Evolutionary conservation across 306 rosid species (phyloP).

Genomic region (Cucurbita pepo): DNA sequence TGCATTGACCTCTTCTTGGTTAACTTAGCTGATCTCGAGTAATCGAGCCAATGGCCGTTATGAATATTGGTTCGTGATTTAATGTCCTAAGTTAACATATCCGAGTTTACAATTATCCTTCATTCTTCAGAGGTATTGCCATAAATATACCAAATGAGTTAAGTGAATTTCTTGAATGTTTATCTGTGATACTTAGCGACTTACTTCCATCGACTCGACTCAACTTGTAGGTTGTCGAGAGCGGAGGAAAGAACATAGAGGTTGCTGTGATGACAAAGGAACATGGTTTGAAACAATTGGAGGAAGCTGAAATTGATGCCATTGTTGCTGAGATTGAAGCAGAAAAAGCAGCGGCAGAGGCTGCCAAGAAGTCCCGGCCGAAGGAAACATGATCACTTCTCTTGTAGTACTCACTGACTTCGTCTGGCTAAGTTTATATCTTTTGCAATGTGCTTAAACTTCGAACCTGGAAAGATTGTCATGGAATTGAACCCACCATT

Average conservation of each 20-base stretch:
- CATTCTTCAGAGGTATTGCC: not conserved
- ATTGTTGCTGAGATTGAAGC: slow-evolving; percentile 86
- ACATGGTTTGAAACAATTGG: slow-evolving; percentile 69
- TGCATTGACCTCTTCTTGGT: not conserved
- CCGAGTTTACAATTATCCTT: not conserved
- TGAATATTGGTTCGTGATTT: not conserved
- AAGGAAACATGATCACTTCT: slow-evolving; percentile 48
- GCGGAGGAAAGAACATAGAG: slow-evolving; percentile 98
- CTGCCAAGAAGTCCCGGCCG: slow-evolving; percentile 84
- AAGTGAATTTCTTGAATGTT: not conserved
- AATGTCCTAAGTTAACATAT: not conserved
- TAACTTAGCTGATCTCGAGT: not conserved
- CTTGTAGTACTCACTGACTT: not conserved
- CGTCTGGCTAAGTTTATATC: not conserved
- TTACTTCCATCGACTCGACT: not conserved
- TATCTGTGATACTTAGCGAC: not conserved
- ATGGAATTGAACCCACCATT: not conserved
- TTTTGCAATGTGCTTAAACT: not conserved
- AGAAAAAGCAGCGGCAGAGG: slow-evolving; percentile 96
- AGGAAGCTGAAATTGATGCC: slow-evolving; percentile 93
- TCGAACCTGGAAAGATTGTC: not conserved
- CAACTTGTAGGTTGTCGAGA: slow-evolving; percentile 72
- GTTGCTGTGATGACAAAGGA: slow-evolving; percentile 94
- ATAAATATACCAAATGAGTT: not conserved
- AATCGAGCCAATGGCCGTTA: not conserved